phyloP scores from a whole-genome alignment of 2,329 filamentous ascomycete species.

The Pseudocercospora pini-densiflorae region DNA sequence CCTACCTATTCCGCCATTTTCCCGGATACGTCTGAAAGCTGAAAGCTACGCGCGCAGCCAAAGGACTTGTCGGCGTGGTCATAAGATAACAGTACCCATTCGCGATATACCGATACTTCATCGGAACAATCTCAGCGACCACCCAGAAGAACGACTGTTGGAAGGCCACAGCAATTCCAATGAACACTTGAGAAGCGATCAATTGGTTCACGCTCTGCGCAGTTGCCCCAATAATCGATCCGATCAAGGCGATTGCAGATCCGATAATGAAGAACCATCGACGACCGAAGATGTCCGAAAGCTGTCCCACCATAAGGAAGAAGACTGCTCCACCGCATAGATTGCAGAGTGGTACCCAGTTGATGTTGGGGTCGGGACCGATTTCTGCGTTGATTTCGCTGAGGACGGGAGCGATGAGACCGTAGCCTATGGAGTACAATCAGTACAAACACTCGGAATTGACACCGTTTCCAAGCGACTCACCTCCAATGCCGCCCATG shows the following conservation, averaged over 20 bases:
- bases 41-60: conserved; percentile 33
- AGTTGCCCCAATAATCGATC: conserved; percentile 42
- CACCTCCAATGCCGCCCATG: conserved; percentile 35
- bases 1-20: conserved; percentile 27
- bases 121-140: conserved; percentile 45
- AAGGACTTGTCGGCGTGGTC: conserved; percentile 31
- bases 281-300: conserved; percentile 46
- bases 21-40: conserved; percentile 31
- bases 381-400: conserved; percentile 43
- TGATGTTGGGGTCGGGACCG: conserved; percentile 44
- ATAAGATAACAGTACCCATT: conserved; percentile 34
- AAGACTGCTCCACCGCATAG: conserved; percentile 38
- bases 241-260: conserved; percentile 41
- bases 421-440: conserved; percentile 25
- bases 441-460: neutral
- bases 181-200: conserved; percentile 39
- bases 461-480: neutral
- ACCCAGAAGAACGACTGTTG: conserved; percentile 47
- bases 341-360: conserved; percentile 44
- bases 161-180: conserved; percentile 45
- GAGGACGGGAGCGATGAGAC: conserved; percentile 32
- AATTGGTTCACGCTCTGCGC: conserved; percentile 34
- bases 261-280: conserved; percentile 43
- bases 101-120: conserved; percentile 34
- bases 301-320: conserved; percentile 36